Conservation (phyloP, 2,329 filamentous ascomycete genomes). For the Apiospora hydei region DNA sequence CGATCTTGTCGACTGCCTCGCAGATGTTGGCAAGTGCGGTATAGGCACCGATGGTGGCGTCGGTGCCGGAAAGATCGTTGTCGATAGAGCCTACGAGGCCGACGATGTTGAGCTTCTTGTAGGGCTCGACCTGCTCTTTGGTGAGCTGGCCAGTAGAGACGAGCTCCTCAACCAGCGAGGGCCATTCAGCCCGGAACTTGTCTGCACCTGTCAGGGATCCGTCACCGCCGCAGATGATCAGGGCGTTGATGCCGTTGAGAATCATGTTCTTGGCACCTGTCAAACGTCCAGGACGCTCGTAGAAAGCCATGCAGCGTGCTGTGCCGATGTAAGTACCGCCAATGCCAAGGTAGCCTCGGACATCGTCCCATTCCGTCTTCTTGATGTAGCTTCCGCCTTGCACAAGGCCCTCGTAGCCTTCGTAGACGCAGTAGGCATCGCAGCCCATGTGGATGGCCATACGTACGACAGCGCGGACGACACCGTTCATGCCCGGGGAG, state of each 20-base stretch:
- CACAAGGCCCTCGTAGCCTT: slow-evolving; percentile 96
- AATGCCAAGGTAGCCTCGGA: slow-evolving; percentile 91
- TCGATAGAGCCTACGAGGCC: slow-evolving; percentile 97
- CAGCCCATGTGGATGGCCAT: slow-evolving; percentile 87
- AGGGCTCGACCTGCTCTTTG: slow-evolving; percentile 74
- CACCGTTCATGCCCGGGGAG: slow-evolving; percentile 93
- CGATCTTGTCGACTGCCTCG: slow-evolving; percentile 95
- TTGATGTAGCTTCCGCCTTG: slow-evolving; percentile 87
- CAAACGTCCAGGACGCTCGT: slow-evolving; percentile 83
- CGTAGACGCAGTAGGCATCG: slow-evolving; percentile 83
- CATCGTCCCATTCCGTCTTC: slow-evolving; percentile 90
- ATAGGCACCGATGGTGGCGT: slow-evolving; percentile 97
- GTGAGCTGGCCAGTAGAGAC: slow-evolving; percentile 77
- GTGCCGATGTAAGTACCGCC: slow-evolving; percentile 97
- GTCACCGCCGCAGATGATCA: slow-evolving; percentile 97
- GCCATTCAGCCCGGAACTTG: slow-evolving; percentile 92
- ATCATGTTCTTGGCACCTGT: slow-evolving; percentile 94
- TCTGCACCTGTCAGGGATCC: slow-evolving; percentile 96
- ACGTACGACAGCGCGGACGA: slow-evolving; percentile 87
- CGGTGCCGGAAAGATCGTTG: slow-evolving; percentile 96
- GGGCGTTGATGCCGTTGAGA: slow-evolving; percentile 87
- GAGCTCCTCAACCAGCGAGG: slow-evolving; percentile 83
- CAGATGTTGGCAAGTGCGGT: slow-evolving; percentile 93
- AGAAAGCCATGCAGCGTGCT: slow-evolving; percentile 90
- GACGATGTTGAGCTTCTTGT: slow-evolving; percentile 91